These are phyloP conservation scores for Phylloporus sp. DNA, from an alignment of 768 basidiomycete genomes.

Conservation along the genomic window DNA sequence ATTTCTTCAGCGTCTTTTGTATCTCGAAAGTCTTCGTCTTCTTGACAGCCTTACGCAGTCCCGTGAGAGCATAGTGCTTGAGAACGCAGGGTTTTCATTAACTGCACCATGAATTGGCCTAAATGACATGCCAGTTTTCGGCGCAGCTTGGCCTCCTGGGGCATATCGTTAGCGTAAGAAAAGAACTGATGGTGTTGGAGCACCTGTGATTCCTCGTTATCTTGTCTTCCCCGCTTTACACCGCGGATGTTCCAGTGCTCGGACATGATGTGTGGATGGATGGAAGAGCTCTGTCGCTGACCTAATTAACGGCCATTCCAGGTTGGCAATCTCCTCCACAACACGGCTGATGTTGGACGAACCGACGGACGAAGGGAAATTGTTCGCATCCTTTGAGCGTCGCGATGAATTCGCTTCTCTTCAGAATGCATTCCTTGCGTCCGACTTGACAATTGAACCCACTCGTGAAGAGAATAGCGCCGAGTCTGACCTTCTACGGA, in stretches of 20 bases:
- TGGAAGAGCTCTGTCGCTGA: no score
- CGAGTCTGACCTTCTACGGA: constrained; percentile 41
- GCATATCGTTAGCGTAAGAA: constrained; percentile 1
- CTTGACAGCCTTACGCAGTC: constrained; percentile 72
- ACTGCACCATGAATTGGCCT: constrained; percentile 6
- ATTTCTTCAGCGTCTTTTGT: constrained; percentile 76
- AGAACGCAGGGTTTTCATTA: constrained; percentile 9
- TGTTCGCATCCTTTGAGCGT: constrained; percentile 58
- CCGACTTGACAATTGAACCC: constrained; percentile 44
- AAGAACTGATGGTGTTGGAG: background rate
- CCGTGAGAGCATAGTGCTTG: constrained; percentile 74
- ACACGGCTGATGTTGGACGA: constrained; percentile 37
- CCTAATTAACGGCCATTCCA: constrained; percentile 9
- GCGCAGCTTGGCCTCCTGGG: constrained; percentile 41
- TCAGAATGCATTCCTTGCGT: constrained; percentile 48
- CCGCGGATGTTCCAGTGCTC: constrained; percentile 15
- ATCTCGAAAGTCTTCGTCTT: constrained; percentile 79
- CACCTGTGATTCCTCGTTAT: constrained; percentile 34
- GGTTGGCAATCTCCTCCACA: background rate
- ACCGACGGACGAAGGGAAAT: constrained; percentile 36
- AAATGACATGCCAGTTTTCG: constrained; percentile 53
- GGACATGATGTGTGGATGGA: constrained; percentile 1
- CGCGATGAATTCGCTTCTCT: constrained; percentile 53
- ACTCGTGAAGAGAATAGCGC: constrained; percentile 40
- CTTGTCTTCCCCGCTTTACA: constrained; percentile 44